Evolutionary conservation across 1,284 basidiomycete genomes (phyloP), one percentile per base, ranked within the genome.

Genomic region (Fistulina hepatica): DNA sequence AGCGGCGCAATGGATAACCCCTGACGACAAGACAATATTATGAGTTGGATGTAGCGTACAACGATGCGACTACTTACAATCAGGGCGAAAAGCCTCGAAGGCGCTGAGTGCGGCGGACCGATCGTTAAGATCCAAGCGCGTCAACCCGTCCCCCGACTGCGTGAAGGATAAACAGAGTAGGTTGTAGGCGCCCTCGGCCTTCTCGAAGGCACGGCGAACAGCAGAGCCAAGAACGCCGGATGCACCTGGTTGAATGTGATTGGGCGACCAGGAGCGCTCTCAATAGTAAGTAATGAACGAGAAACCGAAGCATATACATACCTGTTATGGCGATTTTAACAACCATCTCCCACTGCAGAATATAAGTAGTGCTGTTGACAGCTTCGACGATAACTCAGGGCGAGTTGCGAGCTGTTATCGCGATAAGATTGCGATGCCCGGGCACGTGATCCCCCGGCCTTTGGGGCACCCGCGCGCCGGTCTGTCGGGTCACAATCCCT

Each of bases 1-100:
- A 3, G 86, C 86, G 11, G 86, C 86, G 46, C 84, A 88, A 50
- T 90, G 86, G 15, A 91, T 74, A 20, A 89, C 71, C 76, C 81
- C 81, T 81, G 51, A 39, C 44, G 38, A 41, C 36, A n/a, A 39
- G 19, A 23, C 21, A 24, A 20, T 23, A 33, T 17, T 21, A 11
- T 9, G 34, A 7, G 24, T 4, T 6, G 12, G 15, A 33, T 20
- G 34, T 17, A 9, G 28, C 33, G n/a, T 39, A 24, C 27, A 17
- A 5, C 12, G 11, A 30, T 15, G 21, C 5, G 8, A 22, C 15
- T 27, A 56, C 73, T 48, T 55, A 84, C 83, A 85, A 39, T 76
- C 58, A 2, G 85, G 83, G 40, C 65, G 66, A 54, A 73, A 70
- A 6, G 67, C 60, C 1, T 53, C 50, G 37, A 88, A 68, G 12